Evolutionary conservation across 1,284 basidiomycete genomes (phyloP).

Genomic region (Stygiomarasmius scandens): DNA sequence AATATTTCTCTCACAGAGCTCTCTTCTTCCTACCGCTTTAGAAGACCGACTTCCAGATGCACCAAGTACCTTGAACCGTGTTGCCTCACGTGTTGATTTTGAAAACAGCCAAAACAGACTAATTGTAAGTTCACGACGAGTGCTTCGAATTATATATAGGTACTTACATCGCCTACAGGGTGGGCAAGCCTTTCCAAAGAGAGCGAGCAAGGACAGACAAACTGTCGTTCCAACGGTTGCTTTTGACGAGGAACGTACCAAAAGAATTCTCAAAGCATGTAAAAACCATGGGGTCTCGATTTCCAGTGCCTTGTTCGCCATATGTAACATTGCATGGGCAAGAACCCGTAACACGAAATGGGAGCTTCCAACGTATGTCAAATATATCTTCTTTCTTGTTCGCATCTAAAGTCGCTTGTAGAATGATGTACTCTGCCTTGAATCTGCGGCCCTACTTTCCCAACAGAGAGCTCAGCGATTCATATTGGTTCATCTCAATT

Average conservation of each 20-base stretch:
- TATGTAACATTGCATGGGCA: constrained; percentile 76
- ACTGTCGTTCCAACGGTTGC: constrained; percentile 70
- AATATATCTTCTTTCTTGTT: not conserved
- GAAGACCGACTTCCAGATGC: constrained; percentile 55
- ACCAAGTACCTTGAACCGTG: constrained; percentile 40
- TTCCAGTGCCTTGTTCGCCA: constrained; percentile 72
- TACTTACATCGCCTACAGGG: constrained; percentile 42
- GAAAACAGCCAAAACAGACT: constrained; percentile 49
- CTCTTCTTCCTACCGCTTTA: constrained; percentile 50
- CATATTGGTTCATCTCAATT: constrained; percentile 78
- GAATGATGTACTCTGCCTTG: constrained; percentile 80
- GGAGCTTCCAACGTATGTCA: constrained; percentile 57
- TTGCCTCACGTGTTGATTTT: constrained; percentile 60
- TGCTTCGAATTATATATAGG: constrained; percentile 6
- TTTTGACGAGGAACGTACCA: constrained; percentile 56
- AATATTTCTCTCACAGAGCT: constrained; percentile 19
- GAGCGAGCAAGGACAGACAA: constrained; percentile 46
- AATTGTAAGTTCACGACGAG: constrained; percentile 39
- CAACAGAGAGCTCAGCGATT: constrained; percentile 49
- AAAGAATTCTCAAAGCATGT: constrained; percentile 62
- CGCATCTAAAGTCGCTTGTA: constrained; percentile 24
- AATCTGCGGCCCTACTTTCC: constrained; percentile 69
- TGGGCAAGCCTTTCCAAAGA: constrained; percentile 66
- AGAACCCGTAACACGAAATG: constrained; percentile 44
- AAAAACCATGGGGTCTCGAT: constrained; percentile 75